Base-by-base conservation (phyloP, 2,329 filamentous ascomycete species). In the Geosmithia morbida region DNA sequence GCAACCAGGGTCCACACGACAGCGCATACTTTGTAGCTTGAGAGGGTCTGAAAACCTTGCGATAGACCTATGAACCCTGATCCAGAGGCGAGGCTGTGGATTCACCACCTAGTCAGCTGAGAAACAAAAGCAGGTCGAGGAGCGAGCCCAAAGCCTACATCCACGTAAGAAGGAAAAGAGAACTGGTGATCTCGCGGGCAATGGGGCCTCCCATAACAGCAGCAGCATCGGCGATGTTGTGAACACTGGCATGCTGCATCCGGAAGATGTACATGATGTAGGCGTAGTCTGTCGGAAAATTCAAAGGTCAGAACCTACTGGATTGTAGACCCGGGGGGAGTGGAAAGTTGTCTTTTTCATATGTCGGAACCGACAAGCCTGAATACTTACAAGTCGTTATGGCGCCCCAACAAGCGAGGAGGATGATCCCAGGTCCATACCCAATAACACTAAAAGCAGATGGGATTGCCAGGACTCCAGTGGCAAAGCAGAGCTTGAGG, bases 161-260 rank as follows among this genome's bases (percentile, higher is more conserved):
- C 53, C 55, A 57, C 8, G 54, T 52, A 3, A 56, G 41, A n/a
- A 57, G 46, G 47, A 56, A 57, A 14, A 56, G 44, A 17, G 14
- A 48, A 18, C 51, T 46, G n/a, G 52, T 53, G 18, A 57, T 19
- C 45, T 57, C 54, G 10, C 54, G 52, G 2, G 51, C 49, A 20
- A 57, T 45, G 1, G 52, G 51, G 14, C 54, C 55, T 7, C 56
- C 56, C 46, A 58, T 47, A 11, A 55, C 33, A 2, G 22, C 51
- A 2, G 55, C 56, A 11, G 55, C 55, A 43, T 58, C 56, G 18
- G 55, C 56, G 33, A 58, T 57, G 37, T 52, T 57, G 37, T 58
- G 56, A 7, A 56, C 50, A n/a, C 55, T 53, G 5, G 48, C 46
- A 30, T 56, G 53, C 42, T 46, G 48, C 53, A 55, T 56, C 11